These are phyloP conservation scores for Pyricularia grisea DNA, from an alignment of 2,329 filamentous ascomycete species.

Conservation along the genomic window DNA sequence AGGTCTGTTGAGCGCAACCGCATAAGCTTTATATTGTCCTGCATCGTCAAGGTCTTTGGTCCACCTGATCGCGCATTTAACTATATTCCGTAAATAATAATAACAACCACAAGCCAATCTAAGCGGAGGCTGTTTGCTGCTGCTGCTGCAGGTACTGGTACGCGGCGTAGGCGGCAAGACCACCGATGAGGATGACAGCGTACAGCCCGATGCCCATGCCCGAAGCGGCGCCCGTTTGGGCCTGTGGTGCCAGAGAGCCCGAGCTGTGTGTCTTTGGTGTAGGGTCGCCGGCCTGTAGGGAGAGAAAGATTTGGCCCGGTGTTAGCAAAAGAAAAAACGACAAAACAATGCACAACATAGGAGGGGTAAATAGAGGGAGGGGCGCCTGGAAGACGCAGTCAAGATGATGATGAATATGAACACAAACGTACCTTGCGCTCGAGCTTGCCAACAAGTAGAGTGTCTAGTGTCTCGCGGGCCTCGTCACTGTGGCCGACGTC, in stretches of 20 bases:
- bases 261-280: slow-evolving; percentile 50
- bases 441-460: slow-evolving; percentile 63
- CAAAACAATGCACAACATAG: neutral
- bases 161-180: slow-evolving; percentile 64
- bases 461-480: slow-evolving; percentile 84
- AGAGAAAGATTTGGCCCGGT: neutral
- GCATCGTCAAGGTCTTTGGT: neutral
- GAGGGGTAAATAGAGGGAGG: neutral
- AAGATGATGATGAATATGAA: too few species aligned
- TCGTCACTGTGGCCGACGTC: slow-evolving; percentile 99
- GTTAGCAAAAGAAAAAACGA: slow-evolving; percentile 1
- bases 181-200: slow-evolving; percentile 69
- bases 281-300: slow-evolving; percentile 64
- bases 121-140: slow-evolving; percentile 22
- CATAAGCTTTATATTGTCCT: neutral
- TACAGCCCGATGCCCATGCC: slow-evolving; percentile 73
- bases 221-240: slow-evolving; percentile 33
- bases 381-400: neutral
- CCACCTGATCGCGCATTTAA: neutral
- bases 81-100: neutral
- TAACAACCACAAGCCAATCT: slow-evolving; percentile 3
- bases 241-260: slow-evolving; percentile 38
- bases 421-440: slow-evolving; percentile 63
- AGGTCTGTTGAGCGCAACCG: neutral
- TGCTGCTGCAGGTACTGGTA: slow-evolving; percentile 74